Evolutionary conservation across 2,329 filamentous ascomycete species (phyloP), one percentile per base, ranked within the genome.

Genomic region (Elsinoe ampelina): DNA sequence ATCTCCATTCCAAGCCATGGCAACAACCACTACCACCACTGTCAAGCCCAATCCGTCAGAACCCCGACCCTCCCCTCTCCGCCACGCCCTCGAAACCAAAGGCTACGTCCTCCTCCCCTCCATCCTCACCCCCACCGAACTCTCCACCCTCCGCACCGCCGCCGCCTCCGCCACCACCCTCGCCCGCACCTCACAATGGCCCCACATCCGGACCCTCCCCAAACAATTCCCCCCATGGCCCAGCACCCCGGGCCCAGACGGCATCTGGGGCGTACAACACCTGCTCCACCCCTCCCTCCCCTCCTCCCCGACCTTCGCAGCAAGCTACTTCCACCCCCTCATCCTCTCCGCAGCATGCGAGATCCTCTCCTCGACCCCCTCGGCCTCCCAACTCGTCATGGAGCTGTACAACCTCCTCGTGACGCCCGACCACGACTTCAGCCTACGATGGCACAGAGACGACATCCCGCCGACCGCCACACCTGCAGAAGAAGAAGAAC

Each of bases 141-240:
- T 93, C 43, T 60, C 73, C 20, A 64, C 72, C 17, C 82, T 92
- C 61, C 85, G 83, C 63, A 66, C 68, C 55, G 84, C 84, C 41
- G 80, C 83, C 52, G 67, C 73, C 34, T 70, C 77, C 58, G 79
- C 80, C n/a, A 82, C 83, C 17, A 67, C 72, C 2, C 73, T 81
- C 41, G 85, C 87, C 41, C 82, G 87, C 61, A 63, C 74, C n/a
- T 89, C 89, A 36, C 66, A 77, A 60, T 95, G 89, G 89, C 87
- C 87, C 2, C 80, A 86, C 71, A 83, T 95, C 65, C 86, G 89
- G 61, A 92, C 87, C 0, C 80, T 93, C 2, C 87, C 87, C 55
- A 95, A 95, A 71, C 89, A 95, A 71, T 95, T 95, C 73, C 90
- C 89, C 0, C 90, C 90, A 0, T 95, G 89, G 89, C 76, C 75